Evolutionary conservation across 2,329 filamentous ascomycete genomes (phyloP).

Genomic region (Exophiala dermatitidis): DNA sequence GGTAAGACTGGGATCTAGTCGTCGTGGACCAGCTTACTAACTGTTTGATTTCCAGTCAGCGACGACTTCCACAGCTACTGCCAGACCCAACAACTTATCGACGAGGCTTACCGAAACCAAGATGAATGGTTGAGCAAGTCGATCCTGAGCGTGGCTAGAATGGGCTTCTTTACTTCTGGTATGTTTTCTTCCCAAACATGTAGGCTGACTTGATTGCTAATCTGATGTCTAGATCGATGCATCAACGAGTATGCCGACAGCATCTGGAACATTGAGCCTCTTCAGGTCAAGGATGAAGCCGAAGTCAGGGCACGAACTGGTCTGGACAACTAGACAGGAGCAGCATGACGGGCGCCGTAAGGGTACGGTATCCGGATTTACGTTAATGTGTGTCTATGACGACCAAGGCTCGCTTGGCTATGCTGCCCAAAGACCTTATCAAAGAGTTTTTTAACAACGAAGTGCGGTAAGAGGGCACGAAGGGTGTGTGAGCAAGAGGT

Average conservation of each 20-base stretch:
- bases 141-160: slow-evolving; percentile 79
- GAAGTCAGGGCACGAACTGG: slow-evolving; percentile 24
- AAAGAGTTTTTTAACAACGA: too few species aligned
- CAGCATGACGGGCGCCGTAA: neutral
- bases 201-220: neutral
- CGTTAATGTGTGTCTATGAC: too few species aligned
- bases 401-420: too few species aligned
- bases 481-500: too few species aligned
- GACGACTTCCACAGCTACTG: slow-evolving; percentile 96
- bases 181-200: neutral
- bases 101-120: slow-evolving; percentile 84
- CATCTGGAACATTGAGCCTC: slow-evolving; percentile 94
- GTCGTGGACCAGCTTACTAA: neutral
- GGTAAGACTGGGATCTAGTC: slow-evolving; percentile 5
- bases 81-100: slow-evolving; percentile 82
- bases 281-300: slow-evolving; percentile 42
- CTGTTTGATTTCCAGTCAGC: slow-evolving; percentile 50
- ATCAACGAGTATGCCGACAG: slow-evolving; percentile 95
- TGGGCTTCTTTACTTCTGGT: slow-evolving; percentile 89
- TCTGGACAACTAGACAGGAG: slow-evolving; percentile 17
- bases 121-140: slow-evolving; percentile 88
- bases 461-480: too few species aligned
- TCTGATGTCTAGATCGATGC: slow-evolving; percentile 59
- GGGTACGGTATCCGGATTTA: too few species aligned
- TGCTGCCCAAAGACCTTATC: too few species aligned